These are phyloP conservation scores for Suhomyces coccinellae DNA, from an alignment of 1,139 yeast genomes.

Conservation along the genomic window DNA sequence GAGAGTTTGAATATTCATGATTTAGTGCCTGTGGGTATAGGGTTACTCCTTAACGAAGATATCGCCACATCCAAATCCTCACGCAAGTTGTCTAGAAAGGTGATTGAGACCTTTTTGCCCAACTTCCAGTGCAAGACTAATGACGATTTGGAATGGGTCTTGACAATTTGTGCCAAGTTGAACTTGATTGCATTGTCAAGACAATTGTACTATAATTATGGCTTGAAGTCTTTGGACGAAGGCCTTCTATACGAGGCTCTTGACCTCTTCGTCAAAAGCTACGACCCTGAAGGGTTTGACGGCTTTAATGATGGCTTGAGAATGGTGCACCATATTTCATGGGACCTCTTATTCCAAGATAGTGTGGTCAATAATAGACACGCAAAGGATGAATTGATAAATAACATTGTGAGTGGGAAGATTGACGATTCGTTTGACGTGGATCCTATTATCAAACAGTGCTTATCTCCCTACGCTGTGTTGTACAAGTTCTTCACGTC, in stretches of 20 bases:
- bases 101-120: constrained; percentile 63
- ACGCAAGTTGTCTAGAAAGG: constrained; percentile 34
- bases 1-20: constrained; percentile 51
- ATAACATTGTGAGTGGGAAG: constrained; percentile 49
- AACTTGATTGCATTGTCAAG: constrained; percentile 54
- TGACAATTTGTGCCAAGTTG: constrained; percentile 53
- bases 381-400: constrained; percentile 55
- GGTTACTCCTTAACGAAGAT: constrained; percentile 39
- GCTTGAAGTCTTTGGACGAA: constrained; percentile 39
- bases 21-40: constrained; percentile 68
- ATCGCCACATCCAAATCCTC: constrained; percentile 27
- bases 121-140: constrained; percentile 57
- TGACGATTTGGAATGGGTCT: constrained; percentile 81
- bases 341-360: constrained; percentile 60
- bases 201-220: constrained; percentile 45
- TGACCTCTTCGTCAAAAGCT: constrained; percentile 65
- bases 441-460: constrained; percentile 63
- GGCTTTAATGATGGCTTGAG: constrained; percentile 33
- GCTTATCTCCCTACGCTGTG: constrained; percentile 73
- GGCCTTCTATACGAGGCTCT: constrained; percentile 65
- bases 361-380: constrained; percentile 55
- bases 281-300: constrained; percentile 39
- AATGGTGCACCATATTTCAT: constrained; percentile 40
- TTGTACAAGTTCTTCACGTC: constrained; percentile 50
- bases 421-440: constrained; percentile 35